Evolutionary conservation across 805 yeast species (phyloP), one percentile per base, ranked within the genome.

Genomic region (Starmerella ratchasimensis): DNA sequence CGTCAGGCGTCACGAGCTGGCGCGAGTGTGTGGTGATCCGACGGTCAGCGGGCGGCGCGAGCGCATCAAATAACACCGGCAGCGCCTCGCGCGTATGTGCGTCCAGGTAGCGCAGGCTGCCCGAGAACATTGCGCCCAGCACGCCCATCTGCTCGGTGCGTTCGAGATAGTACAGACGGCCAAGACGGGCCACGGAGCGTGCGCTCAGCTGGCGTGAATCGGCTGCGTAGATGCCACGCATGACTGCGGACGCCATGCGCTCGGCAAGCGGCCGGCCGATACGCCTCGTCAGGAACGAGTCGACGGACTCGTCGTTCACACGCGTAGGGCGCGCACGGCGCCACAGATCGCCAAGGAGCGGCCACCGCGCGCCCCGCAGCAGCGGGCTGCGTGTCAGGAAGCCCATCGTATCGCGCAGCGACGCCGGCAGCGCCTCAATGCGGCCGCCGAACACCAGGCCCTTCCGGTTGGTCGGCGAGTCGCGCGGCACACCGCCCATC

Each of bases 141-240:
- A 80, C 54, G 0, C 84, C 81, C 52, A 70, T 60, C 5, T 68
- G 57, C 21, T 59, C 52, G 18, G 53, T 40, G 5, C 57, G 41
- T 52, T 84, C 95, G 32, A 75, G 56, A 10, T 69, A 61, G 33
- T 66, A 72, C 47, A 82, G 49, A 8, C 57, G 49, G 3, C 76
- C 74, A 44, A 81, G 53, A 0, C 81, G 64, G 3, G 79, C 64
- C 5, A 54, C 59, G 0, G 59, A 53, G 16, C 69, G 59, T 0
- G 78, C 73, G 61, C 94, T 80, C 34, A 88, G 57, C 39, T 69
- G 62, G 5, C 65, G 51, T 2, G 74, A 65, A 56, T 86, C 93
- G n/a, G 82, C 90, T 1, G 93, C 95, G 56, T 84, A 88, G 1
- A 90, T 74, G 0, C 98, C 98, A 52, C 84, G 83, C 54, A 79